phyloP scores from a whole-genome alignment of 345 rosid species.

The Syzygium oleosum region DNA sequence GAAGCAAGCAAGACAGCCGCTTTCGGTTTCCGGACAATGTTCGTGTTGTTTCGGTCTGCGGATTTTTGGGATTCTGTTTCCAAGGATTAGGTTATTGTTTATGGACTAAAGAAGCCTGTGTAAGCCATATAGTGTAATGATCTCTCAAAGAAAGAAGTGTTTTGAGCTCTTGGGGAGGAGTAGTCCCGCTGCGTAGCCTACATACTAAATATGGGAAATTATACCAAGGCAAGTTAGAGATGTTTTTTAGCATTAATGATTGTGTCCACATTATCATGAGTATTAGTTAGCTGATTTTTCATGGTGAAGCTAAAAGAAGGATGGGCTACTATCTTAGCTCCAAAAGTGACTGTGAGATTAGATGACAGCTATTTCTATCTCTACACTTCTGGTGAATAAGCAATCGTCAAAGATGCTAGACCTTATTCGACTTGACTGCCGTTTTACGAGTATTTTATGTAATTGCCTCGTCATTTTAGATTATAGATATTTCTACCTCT shows the following conservation, averaged over 20 bases:
- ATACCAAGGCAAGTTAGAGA: not conserved
- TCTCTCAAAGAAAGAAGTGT: not conserved
- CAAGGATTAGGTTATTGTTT: not conserved
- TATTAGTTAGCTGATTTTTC: not conserved
- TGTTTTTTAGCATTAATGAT: not conserved
- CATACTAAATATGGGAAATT: not conserved
- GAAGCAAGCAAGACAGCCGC: not conserved
- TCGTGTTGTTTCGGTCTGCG: not conserved
- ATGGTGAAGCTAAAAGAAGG: not conserved
- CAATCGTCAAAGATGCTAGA: not conserved
- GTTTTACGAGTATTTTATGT: not conserved
- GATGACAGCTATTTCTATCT: not conserved
- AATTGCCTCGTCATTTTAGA: not conserved
- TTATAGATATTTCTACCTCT: not conserved
- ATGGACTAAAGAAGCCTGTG: not conserved
- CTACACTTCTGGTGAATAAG: not conserved
- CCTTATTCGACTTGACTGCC: not conserved
- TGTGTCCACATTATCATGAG: not conserved
- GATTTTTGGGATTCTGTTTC: not conserved
- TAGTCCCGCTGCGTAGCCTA: not conserved
- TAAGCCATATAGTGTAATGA: not conserved
- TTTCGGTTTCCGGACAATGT: not conserved
- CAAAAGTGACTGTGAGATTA: not conserved
- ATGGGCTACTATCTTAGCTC: not conserved
- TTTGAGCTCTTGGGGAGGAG: not conserved